These are phyloP conservation scores for Marasmius fiardii DNA, from an alignment of 1,284 basidiomycete species.

Conservation along the genomic window DNA sequence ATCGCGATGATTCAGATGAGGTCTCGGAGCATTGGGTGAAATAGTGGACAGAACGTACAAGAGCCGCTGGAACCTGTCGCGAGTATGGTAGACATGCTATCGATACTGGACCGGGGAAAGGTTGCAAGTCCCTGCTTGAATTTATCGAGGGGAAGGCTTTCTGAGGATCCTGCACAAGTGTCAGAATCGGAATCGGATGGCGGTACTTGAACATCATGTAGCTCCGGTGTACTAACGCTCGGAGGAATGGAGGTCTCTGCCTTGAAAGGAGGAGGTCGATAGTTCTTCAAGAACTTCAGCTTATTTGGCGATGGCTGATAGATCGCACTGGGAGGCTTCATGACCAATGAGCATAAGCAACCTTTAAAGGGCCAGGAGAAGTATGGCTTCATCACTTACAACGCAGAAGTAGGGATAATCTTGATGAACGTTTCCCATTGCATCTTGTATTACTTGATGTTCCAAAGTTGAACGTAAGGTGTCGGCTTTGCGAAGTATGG, in stretches of 20 bases:
- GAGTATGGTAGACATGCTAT: neutral
- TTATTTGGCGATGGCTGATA: slow-evolving; percentile 15
- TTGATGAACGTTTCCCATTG: slow-evolving; percentile 40
- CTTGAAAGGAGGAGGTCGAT: neutral
- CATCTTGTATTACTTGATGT: slow-evolving; percentile 59
- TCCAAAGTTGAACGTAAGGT: slow-evolving; percentile 46
- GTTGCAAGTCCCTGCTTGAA: neutral
- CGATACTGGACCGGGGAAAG: neutral
- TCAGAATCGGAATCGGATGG: slow-evolving; percentile 1
- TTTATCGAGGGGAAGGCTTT: slow-evolving; percentile 1
- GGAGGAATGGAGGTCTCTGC: neutral
- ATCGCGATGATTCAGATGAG: neutral
- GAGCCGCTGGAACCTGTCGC: neutral
- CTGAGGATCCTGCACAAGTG: neutral
- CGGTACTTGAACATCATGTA: neutral
- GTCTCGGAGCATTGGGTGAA: neutral
- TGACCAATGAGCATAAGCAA: neutral
- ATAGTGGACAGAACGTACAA: neutral
- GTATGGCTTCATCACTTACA: slow-evolving; percentile 6
- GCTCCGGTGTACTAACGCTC: neutral
- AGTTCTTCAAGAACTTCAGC: slow-evolving; percentile 10
- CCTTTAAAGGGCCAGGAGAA: neutral
- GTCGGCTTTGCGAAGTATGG: slow-evolving; percentile 42
- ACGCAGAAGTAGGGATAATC: slow-evolving; percentile 30
- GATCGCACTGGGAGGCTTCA: slow-evolving; percentile 14